Base-by-base conservation (phyloP, 257 asterid genomes). In the Oldenlandia corymbosa region DNA sequence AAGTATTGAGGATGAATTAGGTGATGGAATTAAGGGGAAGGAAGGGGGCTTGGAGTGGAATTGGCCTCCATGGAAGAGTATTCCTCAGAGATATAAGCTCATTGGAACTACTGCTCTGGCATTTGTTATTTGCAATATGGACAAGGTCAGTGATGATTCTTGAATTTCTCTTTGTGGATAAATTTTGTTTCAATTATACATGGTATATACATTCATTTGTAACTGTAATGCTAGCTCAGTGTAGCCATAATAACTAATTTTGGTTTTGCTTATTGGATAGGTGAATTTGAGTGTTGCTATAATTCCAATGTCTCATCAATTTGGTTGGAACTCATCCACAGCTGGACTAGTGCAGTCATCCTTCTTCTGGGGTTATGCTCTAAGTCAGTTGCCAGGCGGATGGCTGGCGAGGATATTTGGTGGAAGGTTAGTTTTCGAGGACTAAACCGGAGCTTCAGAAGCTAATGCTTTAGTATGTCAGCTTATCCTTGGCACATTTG, bases 261-360 rank as follows among this genome's bases (percentile, higher is more conserved):
- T 69, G 20, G 41, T 62, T 34, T 9, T 49, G 60, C 74, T 70
- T 31, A 23, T 68, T 65, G 57, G 41, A 60, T 80, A 92, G 99
- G 99, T 89, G 79, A 92, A 92, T 72, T 78, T 92, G 90, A 92
- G 99, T 67, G 45, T 92, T 73, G 97, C 99, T 10, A 89, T 92
- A 63, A 92, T 92, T 68, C 99, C 99, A 43, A 92, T 92, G 99
- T 92, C 99, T 6, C 97, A 92, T 76, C 87, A 92, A 68, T 92
- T 77, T 72, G 99, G 99, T 20, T 92, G 99, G 99, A 92, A 67
- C 79, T 84, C 99, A 67, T 84, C 99, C 18, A 66, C 72, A 74
- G 96, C 99, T 67, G 99, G 99, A 77, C 68, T 92, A 85, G 97
- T 92, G 64, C 99, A 92, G 69, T 89, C 99, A 21, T 92, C 99